Evolutionary conservation across 345 rosid species (phyloP).

Genomic region (Toxicodendron radicans): DNA sequence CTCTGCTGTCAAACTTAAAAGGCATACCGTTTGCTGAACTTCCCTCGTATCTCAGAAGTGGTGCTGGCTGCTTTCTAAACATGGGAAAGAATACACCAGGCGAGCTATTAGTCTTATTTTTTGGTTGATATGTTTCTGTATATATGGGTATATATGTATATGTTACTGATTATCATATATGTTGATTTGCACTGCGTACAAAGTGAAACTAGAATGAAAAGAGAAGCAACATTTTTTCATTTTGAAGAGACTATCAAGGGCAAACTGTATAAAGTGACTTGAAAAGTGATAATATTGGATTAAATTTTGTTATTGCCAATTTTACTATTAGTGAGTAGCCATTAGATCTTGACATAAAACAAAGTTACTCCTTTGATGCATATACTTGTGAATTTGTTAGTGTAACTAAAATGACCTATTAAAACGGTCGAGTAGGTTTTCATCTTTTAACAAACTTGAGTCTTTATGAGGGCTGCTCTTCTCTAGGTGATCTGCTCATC

Average conservation of each 20-base stretch:
- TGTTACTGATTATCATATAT: background rate
- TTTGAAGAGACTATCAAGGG: background rate
- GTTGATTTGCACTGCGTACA: background rate
- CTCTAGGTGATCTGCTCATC: background rate
- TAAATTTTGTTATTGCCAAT: background rate
- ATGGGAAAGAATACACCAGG: slow-evolving; percentile 53
- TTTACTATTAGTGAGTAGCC: background rate
- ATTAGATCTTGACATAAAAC: background rate
- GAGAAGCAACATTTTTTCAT: background rate
- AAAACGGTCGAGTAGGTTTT: background rate
- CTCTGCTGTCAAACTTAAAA: slow-evolving; percentile 76
- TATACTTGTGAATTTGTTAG: background rate
- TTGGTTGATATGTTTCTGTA: background rate
- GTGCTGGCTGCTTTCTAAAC: slow-evolving; percentile 81
- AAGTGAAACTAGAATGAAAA: background rate
- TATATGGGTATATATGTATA: background rate
- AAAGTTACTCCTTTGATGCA: background rate
- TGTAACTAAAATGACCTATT: no score
- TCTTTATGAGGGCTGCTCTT: background rate
- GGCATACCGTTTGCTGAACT: slow-evolving; percentile 73
- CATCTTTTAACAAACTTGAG: background rate
- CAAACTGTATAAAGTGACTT: background rate
- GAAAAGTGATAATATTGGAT: background rate
- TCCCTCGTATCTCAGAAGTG: slow-evolving; percentile 67
- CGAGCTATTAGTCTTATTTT: slow-evolving; percentile 30